These are phyloP conservation scores for Ceratorhiza oryzae-sativae DNA, from an alignment of 1,284 basidiomycete species.

Conservation along the genomic window DNA sequence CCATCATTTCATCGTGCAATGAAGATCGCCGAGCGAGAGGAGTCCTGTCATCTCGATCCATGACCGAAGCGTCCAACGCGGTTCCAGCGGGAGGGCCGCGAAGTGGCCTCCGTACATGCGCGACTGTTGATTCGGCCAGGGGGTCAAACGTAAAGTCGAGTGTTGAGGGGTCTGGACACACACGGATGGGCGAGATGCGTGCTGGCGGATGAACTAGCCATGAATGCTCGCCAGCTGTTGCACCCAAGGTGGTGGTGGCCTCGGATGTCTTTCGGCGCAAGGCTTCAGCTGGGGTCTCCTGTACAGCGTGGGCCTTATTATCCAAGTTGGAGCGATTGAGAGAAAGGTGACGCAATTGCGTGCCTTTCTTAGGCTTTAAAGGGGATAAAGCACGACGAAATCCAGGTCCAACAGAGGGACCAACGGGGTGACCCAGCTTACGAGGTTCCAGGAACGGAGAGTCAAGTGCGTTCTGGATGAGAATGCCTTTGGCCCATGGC, in stretches of 20 bases:
- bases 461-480: slow-evolving; percentile 26
- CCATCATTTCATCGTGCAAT: not conserved
- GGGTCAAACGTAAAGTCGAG: slow-evolving; percentile 31
- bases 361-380: not conserved
- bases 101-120: not conserved
- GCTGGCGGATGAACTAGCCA: slow-evolving; percentile 25
- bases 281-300: not conserved
- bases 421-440: not conserved
- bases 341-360: slow-evolving; percentile 14
- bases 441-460: slow-evolving; percentile 24
- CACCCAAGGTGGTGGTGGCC: slow-evolving; percentile 6
- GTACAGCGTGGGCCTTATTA: not conserved
- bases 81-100: not conserved
- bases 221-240: not conserved
- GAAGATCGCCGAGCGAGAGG: not conserved
- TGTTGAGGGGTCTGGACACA: not conserved
- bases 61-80: not conserved
- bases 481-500: not conserved
- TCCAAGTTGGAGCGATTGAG: slow-evolving; percentile 5
- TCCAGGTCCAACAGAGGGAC: not conserved
- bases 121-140: slow-evolving; percentile 22
- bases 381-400: not conserved
- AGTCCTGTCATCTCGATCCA: not conserved
- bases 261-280: slow-evolving; percentile 29
- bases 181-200: not conserved